phyloP scores from a whole-genome alignment of 352 stramenopile genomes.

The Pythium oligandrum region DNA sequence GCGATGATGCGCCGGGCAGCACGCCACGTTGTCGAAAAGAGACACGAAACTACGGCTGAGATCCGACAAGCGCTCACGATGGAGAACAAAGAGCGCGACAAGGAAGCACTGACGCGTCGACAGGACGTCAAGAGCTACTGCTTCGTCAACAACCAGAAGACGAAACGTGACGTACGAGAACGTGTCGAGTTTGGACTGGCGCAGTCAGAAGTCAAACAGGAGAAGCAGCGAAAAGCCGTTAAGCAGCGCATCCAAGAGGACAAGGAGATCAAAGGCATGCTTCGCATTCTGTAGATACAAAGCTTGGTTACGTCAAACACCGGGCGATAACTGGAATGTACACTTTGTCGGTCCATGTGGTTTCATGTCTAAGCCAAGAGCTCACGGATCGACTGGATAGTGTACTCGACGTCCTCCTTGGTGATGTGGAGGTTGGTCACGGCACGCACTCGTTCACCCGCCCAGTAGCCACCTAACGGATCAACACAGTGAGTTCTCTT shows the following conservation, averaged over 20 bases:
- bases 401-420: slow-evolving; percentile 56
- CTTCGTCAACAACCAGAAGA: slow-evolving; percentile 54
- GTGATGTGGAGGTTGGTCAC: slow-evolving; percentile 80
- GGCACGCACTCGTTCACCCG: slow-evolving; percentile 51
- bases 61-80: slow-evolving; percentile 21
- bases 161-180: slow-evolving; percentile 25
- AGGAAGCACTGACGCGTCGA: slow-evolving; percentile 30
- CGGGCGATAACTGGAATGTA: no score
- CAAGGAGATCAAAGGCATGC: slow-evolving; percentile 67
- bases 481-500: not conserved
- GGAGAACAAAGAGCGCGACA: slow-evolving; percentile 25
- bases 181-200: slow-evolving; percentile 16
- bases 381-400: slow-evolving; percentile 43
- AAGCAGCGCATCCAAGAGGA: slow-evolving; percentile 47
- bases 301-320: no score
- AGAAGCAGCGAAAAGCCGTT: slow-evolving; percentile 17
- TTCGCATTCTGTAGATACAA: slow-evolving; percentile 24
- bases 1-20: slow-evolving; percentile 65
- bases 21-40: slow-evolving; percentile 31
- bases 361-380: slow-evolving; percentile 31
- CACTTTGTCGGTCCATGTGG: no score
- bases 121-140: slow-evolving; percentile 67
- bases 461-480: slow-evolving; percentile 44
- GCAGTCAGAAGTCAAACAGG: slow-evolving; percentile 3
- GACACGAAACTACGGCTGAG: slow-evolving; percentile 25